Conservation (phyloP, 176 grass and related monocot genomes). For the Guadua angustifolia region DNA sequence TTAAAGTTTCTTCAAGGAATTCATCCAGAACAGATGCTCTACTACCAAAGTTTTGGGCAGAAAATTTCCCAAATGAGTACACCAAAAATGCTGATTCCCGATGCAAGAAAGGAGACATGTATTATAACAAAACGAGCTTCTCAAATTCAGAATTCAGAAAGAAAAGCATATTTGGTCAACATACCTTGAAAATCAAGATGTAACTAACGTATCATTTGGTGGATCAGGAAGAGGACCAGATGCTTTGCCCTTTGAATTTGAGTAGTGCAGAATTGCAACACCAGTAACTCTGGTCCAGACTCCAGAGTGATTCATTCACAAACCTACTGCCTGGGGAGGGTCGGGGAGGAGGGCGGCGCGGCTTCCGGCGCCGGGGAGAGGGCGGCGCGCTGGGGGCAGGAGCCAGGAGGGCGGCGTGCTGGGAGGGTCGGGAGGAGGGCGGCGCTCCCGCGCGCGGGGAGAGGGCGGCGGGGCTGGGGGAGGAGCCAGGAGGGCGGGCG, state of each 20-base stretch:
- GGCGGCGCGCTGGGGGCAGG: too few relatives aligned
- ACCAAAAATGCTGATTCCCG: neutral
- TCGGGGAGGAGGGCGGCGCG: too few relatives aligned
- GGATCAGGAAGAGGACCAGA: slow-evolving; percentile 86
- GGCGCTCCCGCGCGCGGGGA: too few relatives aligned
- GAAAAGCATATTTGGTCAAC: neutral
- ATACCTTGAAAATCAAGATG: neutral
- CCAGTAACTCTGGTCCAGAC: slow-evolving; percentile 87
- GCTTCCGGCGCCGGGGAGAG: too few relatives aligned
- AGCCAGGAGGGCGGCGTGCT: too few relatives aligned
- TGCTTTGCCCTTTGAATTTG: slow-evolving; percentile 90
- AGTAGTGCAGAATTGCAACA: slow-evolving; percentile 85
- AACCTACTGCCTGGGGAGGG: too few relatives aligned
- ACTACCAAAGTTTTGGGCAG: neutral
- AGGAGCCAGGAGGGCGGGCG: too few relatives aligned
- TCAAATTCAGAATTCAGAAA: neutral
- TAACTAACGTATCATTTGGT: slow-evolving; percentile 59
- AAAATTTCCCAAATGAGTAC: neutral
- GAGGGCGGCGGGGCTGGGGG: too few relatives aligned
- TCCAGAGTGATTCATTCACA: slow-evolving; percentile 77
- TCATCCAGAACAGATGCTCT: neutral
- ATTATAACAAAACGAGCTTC: neutral
- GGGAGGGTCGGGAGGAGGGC: too few relatives aligned
- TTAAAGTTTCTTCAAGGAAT: neutral
- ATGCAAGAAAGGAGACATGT: neutral